Evolutionary conservation across 345 rosid species (phyloP).

Genomic region (Populus deltoides): DNA sequence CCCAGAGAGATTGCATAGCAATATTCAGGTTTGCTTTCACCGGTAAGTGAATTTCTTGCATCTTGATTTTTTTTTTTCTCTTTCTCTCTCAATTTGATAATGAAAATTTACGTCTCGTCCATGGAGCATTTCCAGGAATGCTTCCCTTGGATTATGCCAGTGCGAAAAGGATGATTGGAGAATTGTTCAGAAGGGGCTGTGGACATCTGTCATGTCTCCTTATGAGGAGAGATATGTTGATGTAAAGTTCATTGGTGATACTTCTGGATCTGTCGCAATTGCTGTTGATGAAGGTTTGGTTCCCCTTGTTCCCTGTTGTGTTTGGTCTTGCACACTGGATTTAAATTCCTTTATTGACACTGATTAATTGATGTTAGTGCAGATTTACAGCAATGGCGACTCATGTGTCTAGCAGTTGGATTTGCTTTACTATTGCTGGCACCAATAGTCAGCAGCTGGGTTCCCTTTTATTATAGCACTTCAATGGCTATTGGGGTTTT

Average conservation of each 20-base stretch:
- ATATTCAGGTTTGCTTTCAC: constrained; percentile 74
- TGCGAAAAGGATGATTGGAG: constrained; percentile 78
- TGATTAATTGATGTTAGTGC: constrained; percentile 23
- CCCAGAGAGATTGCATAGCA: constrained; percentile 55
- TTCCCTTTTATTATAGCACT: constrained; percentile 87
- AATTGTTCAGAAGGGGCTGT: constrained; percentile 55
- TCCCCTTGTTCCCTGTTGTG: neutral
- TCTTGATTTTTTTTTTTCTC: neutral
- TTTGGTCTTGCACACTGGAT: neutral
- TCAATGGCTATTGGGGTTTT: constrained; percentile 91
- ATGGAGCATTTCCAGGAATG: constrained; percentile 48
- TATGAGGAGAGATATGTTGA: constrained; percentile 67
- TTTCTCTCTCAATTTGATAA: neutral
- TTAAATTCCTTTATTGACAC: neutral
- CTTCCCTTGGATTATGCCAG: constrained; percentile 59
- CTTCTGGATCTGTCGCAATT: constrained; percentile 48
- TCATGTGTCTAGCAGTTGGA: constrained; percentile 64
- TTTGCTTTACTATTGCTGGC: constrained; percentile 59
- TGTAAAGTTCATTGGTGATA: constrained; percentile 52
- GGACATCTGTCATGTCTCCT: constrained; percentile 75
- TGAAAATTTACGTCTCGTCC: constrained; percentile 3
- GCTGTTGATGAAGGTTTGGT: constrained; percentile 56
- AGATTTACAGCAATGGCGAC: constrained; percentile 85
- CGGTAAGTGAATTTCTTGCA: constrained; percentile 44
- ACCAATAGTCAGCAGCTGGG: constrained; percentile 83